A percentile compares a stretch with the other conserved stretches of the same genome.
These are phyloP conservation scores for Alternaria sp. DNA, from an alignment of 2,329 filamentous ascomycete genomes.

Conservation along the genomic window DNA sequence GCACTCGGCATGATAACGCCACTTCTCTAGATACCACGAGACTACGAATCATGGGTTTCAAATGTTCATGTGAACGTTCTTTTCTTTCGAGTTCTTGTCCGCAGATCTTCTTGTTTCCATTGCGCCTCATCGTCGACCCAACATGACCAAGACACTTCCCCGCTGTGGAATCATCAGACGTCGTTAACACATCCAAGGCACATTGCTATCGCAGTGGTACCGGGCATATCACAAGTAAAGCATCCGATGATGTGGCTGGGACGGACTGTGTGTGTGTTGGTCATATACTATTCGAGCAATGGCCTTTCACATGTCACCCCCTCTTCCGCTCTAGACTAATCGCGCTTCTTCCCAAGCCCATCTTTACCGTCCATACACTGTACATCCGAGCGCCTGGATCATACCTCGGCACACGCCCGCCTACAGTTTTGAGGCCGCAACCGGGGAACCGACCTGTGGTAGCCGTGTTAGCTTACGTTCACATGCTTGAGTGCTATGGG, in stretches of 20 bases:
- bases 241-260: neutral
- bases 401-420: conserved; percentile 14
- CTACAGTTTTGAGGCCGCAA: conserved; percentile 23
- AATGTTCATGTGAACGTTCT: conserved; percentile 30
- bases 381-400: neutral
- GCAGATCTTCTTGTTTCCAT: neutral
- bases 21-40: conserved; percentile 50
- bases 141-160: neutral
- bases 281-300: neutral
- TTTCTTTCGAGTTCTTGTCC: neutral
- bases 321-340: neutral
- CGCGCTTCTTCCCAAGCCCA: neutral
- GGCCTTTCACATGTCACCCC: neutral
- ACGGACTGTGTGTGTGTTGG: neutral
- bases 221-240: neutral
- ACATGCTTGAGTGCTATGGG: conserved; percentile 5
- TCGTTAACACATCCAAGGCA: neutral
- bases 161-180: neutral
- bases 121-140: neutral
- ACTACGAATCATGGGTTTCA: conserved; percentile 45
- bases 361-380: neutral
- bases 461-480: conserved; percentile 17
- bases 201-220: neutral
- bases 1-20: conserved; percentile 46
- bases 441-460: conserved; percentile 15